Conservation (phyloP, 2,329 filamentous ascomycete species). For the Trichoderma sp. region DNA sequence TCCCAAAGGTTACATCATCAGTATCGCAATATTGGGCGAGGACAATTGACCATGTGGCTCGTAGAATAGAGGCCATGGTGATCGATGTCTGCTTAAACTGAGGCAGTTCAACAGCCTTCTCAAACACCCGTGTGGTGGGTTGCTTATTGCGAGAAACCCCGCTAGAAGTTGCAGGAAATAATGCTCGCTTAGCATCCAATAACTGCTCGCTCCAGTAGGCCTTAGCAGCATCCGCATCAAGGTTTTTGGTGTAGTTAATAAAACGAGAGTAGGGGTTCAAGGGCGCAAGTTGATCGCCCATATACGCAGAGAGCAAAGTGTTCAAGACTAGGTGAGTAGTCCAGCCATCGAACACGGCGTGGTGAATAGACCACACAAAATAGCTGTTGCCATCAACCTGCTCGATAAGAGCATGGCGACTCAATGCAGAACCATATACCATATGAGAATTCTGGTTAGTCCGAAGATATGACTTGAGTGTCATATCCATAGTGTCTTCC, state of each 20-base stretch:
- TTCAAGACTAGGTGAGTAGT: neutral
- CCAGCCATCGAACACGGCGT: constrained; percentile 16
- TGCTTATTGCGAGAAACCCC: neutral
- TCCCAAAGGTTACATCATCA: constrained; percentile 24
- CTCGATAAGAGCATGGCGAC: neutral
- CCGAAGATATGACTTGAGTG: neutral
- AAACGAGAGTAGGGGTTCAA: constrained; percentile 32
- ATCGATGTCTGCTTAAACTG: neutral
- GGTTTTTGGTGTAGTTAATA: constrained; percentile 3
- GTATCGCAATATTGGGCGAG: constrained; percentile 20
- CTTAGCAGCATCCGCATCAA: neutral
- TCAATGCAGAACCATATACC: constrained; percentile 6
- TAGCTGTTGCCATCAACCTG: neutral
- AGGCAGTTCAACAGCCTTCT: neutral
- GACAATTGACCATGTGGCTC: constrained; percentile 6
- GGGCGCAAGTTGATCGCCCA: neutral
- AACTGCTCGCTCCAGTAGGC: constrained; percentile 17
- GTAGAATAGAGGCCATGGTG: constrained; percentile 24
- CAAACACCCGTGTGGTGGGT: neutral
- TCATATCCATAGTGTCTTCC: neutral
- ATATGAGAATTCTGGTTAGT: neutral
- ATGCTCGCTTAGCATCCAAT: constrained; percentile 3
- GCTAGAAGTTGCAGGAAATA: constrained; percentile 9
- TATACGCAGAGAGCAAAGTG: neutral
- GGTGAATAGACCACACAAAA: constrained; percentile 9